Conservation (phyloP, 345 rosid genomes). For the Eutrema japonicum region DNA sequence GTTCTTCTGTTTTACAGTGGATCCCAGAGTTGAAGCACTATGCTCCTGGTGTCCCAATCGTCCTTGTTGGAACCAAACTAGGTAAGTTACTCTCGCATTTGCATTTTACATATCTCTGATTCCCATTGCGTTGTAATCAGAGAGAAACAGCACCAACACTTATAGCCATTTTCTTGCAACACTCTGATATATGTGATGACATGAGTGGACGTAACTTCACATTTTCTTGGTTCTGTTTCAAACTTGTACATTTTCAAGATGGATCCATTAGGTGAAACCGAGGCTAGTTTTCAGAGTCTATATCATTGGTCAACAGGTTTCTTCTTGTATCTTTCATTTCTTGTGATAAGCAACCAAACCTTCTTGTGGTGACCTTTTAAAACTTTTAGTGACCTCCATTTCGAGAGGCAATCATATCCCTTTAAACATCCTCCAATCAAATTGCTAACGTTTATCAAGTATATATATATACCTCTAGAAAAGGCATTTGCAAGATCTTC, state of each 20-base stretch:
- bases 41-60: conserved; percentile 89
- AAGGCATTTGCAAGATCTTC: conserved; percentile 3
- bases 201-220: conserved; percentile 6
- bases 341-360: not conserved
- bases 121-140: not conserved
- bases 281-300: conserved; percentile 10
- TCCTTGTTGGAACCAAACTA: conserved; percentile 94
- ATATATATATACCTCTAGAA: not conserved
- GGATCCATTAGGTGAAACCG: conserved; percentile 9
- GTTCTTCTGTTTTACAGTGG: conserved; percentile 61
- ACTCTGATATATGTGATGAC: conserved; percentile 13
- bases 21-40: conserved; percentile 93
- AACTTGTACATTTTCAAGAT: conserved; percentile 12
- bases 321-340: not conserved
- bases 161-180: not conserved
- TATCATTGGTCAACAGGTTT: conserved; percentile 10
- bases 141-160: not conserved
- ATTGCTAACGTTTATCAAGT: not conserved
- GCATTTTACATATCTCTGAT: not conserved
- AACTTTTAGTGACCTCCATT: too few species aligned
- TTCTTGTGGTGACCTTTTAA: too few species aligned
- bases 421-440: not conserved
- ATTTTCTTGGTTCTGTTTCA: conserved; percentile 21
- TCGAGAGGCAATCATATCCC: too few species aligned
- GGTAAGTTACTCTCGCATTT: conserved; percentile 48